Evolutionary conservation across 2,329 filamentous ascomycete species (phyloP).

Genomic region (Aspergillus tamarii): DNA sequence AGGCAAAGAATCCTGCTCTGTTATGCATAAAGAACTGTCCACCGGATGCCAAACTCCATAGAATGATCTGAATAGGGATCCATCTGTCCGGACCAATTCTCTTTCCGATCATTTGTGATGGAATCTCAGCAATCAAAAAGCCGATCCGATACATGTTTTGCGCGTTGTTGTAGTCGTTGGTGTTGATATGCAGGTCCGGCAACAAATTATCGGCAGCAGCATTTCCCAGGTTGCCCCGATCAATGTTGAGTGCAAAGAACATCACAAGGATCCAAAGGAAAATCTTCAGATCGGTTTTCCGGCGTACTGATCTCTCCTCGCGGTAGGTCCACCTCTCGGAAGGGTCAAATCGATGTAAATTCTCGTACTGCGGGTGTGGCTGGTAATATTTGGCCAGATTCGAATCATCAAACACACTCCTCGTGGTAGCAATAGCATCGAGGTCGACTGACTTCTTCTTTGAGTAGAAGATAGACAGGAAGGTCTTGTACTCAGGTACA

Average conservation of each 20-base stretch:
- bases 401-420: not conserved
- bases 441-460: not conserved
- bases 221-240: conserved; percentile 26
- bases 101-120: conserved; percentile 13
- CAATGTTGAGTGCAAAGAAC: conserved; percentile 39
- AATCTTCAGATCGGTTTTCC: conserved; percentile 39
- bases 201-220: not conserved
- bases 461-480: not conserved
- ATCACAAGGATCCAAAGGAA: conserved; percentile 51
- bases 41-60: conserved; percentile 26
- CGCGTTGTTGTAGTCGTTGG: conserved; percentile 25
- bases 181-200: not conserved
- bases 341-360: conserved; percentile 42
- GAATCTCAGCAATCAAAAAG: conserved; percentile 14
- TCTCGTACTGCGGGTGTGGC: conserved; percentile 34
- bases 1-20: conserved; percentile 8
- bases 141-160: conserved; percentile 13
- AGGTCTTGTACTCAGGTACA: not conserved
- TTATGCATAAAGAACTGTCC: conserved; percentile 42
- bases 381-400: conserved; percentile 3
- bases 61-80: conserved; percentile 12
- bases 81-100: conserved; percentile 13
- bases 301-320: conserved; percentile 28
- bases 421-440: not conserved
- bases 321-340: conserved; percentile 33